Base-by-base conservation (phyloP, 2,329 filamentous ascomycete species). In the Byssothecium circinans region DNA sequence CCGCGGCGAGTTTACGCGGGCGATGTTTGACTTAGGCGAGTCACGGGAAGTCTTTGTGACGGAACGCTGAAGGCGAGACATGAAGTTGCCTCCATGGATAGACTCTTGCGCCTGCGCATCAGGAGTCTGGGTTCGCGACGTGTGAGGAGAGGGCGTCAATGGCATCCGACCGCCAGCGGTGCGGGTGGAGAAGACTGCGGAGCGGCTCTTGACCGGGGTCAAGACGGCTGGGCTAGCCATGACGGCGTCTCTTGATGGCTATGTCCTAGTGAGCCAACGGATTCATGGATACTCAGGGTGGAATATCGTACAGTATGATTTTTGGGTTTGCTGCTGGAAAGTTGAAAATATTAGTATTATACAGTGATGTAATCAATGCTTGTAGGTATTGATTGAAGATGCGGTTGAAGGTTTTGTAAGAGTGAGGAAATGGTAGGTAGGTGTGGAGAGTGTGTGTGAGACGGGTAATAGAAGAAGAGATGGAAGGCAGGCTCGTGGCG, bases 21-120 rank as follows among this genome's bases (percentile, higher is more conserved):
- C 89, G 71, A 96, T 96, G 79, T 96, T 97, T 50, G 91, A 96
- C 79, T 97, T 97, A 69, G 91, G 91, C 2, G 92, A 96, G 69
- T 94, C 88, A 41, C 88, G 87, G 33, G 82, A 77, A 33, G 80
- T 75, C 76, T 85, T 87, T 53, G 84, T 80, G 51, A 79, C 73
- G 48, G 80, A 85, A 65, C 87, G 88, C 53, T 87, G 81, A 66
- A 96, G 87, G 68, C 91, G 87, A 51, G 88, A 81, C 56, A 89
- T 83, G 49, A 95, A 78, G 73, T 91, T 87, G 53, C 86, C 84
- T 71, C 72, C 70, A 63, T 77, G 94, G 51, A 90, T 85, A 7
- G 90, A 90, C 75, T 90, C 88, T 56, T 78, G 74, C 58, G 73
- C 66, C 72, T 73, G 68, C 74, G 74, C 71, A 80, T 71, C 68